Base-by-base conservation (phyloP, 2,329 filamentous ascomycete species). In the Hypoxylon sp. region DNA sequence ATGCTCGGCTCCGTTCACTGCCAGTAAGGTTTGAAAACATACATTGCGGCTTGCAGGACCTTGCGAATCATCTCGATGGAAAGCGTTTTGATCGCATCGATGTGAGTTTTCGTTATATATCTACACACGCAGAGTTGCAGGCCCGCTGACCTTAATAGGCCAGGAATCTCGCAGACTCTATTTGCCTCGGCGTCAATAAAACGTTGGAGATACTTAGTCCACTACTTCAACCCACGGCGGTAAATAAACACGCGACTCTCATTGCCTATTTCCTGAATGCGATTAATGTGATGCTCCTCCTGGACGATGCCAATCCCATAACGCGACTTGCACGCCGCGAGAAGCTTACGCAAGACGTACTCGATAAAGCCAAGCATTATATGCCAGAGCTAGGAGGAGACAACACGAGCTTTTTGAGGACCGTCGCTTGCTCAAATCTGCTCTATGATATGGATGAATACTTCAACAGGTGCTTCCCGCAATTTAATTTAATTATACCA, bases 181-280 rank as follows among this genome's bases (percentile, higher is more conserved):
- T 2, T 10, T 62, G 55, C 22, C 24, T 64, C 3, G 62, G 57
- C n/a, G 33, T 64, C n/a, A 22, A 53, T 0, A 19, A 13, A 17
- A 66, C 62, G 0, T 42, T 70, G 3, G 33, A 33, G 9, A 56
- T 9, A 5, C 53, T 65, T 22, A 8, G 54, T 13, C 54, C 59
- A 2, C 9, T 70, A 9, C 59, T 70, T 19, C 26, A 63, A 31
- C 58, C 55, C 3, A 22, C 14, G 2, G 19, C 42, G 2, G 22
- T 54, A 2, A 71, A 63, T 35, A 39, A 4, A 5, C 62, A 68
- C 26, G 65, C 68, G 6, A 71, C 65, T 10, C 59, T 71, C 2
- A 42, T 71, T 13, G 56, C 56, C 6, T 24, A 55, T 4, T 70
- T 66, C 52, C 10, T 58, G 13, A 48, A 61, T 26, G 57, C 64